Conservation (phyloP, 345 rosid genomes). For the Hibiscus syriacus region DNA sequence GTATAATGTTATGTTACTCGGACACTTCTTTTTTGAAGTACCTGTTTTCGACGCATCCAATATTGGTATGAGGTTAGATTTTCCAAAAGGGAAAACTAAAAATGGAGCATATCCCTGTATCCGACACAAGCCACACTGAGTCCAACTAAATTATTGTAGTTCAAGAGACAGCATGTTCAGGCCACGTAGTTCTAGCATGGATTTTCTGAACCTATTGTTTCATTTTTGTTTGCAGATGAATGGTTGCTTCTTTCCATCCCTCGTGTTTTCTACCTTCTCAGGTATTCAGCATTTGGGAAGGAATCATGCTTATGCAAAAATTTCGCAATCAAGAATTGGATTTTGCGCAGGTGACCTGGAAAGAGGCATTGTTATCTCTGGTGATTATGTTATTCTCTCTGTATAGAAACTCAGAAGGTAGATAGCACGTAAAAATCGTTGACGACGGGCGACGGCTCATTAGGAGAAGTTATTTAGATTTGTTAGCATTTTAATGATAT, state of each 20-base stretch:
- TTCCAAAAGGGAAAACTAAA: background rate
- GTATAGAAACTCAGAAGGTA: background rate
- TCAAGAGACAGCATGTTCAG: background rate
- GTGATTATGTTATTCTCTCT: background rate
- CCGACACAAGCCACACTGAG: background rate
- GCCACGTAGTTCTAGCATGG: background rate
- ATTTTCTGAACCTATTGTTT: background rate
- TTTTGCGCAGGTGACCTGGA: background rate
- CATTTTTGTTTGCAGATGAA: background rate
- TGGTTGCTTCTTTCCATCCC: background rate
- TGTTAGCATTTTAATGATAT: background rate
- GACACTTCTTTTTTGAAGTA: too few species aligned
- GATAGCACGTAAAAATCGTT: background rate
- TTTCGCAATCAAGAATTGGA: background rate
- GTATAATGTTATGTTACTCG: background rate
- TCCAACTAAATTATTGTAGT: background rate
- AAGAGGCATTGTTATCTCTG: background rate
- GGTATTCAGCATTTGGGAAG: background rate
- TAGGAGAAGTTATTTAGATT: background rate
- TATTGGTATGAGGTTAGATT: background rate
- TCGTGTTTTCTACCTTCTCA: background rate
- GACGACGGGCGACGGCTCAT: background rate
- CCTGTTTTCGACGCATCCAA: background rate
- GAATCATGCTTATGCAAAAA: background rate
- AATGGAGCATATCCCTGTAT: background rate